Evolutionary conservation across 164 flowering plant species (phyloP).

Genomic region (Nymphaea colorata): DNA sequence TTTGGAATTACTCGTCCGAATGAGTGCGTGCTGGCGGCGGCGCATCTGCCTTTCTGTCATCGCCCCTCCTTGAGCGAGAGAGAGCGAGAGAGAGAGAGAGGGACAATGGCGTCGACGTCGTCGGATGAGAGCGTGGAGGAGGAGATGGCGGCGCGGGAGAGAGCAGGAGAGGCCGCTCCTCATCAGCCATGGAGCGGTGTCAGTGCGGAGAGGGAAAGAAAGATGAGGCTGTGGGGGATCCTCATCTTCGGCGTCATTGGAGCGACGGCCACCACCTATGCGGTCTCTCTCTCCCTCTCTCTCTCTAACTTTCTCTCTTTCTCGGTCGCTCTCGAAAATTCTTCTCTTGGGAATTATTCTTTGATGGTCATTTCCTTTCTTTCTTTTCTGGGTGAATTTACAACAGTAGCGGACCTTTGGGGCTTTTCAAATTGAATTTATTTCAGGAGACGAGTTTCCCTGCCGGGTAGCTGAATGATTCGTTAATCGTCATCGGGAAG

Average conservation of each 20-base stretch:
- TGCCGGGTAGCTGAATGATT: too few species aligned
- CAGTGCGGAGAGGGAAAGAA: constrained; percentile 16
- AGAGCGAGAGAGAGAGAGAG: constrained; percentile 3
- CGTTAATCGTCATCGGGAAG: too few species aligned
- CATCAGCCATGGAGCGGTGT: constrained; percentile 13
- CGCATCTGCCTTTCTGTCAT: background rate
- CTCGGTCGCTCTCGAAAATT: too few species aligned
- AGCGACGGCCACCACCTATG: constrained; percentile 64
- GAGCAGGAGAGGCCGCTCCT: background rate
- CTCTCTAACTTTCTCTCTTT: background rate
- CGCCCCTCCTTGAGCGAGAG: background rate
- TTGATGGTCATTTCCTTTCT: background rate
- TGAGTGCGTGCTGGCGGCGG: background rate
- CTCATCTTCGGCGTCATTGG: constrained; percentile 54
- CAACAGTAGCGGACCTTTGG: too few species aligned
- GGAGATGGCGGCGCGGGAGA: background rate
- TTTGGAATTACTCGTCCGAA: too few species aligned
- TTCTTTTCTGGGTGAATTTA: background rate
- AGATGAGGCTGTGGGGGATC: constrained; percentile 49
- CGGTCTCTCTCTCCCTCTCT: constrained; percentile 20
- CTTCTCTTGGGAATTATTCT: too few species aligned
- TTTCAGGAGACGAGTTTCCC: too few species aligned
- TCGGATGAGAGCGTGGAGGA: constrained; percentile 5
- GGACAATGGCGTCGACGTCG: background rate
- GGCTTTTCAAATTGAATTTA: too few species aligned